These are phyloP conservation scores for Volutella citrinella DNA, from an alignment of 2,329 filamentous ascomycete species.

Conservation along the genomic window DNA sequence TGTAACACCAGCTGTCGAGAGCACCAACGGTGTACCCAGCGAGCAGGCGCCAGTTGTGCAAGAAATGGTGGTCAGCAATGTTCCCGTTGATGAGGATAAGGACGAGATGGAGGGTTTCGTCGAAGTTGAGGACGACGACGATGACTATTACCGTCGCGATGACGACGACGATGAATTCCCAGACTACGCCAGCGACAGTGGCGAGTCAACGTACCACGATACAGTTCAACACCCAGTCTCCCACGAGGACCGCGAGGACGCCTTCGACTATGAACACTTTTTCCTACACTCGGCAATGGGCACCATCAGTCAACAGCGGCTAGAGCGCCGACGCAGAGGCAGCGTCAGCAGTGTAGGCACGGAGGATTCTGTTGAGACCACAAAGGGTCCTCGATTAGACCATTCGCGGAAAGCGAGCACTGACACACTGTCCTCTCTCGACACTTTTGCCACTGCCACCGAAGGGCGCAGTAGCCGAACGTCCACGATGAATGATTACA, in stretches of 20 bases:
- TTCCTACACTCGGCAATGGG: slow-evolving; percentile 92
- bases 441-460: slow-evolving; percentile 56
- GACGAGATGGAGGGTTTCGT: slow-evolving; percentile 12
- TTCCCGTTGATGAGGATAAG: slow-evolving; percentile 3
- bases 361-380: slow-evolving; percentile 60
- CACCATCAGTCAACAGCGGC: slow-evolving; percentile 53
- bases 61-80: too few species aligned
- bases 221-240: slow-evolving; percentile 60
- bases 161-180: slow-evolving; percentile 33
- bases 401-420: slow-evolving; percentile 42
- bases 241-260: slow-evolving; percentile 90
- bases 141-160: slow-evolving; percentile 36
- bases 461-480: slow-evolving; percentile 45
- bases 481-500: slow-evolving; percentile 20
- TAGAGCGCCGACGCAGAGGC: slow-evolving; percentile 21
- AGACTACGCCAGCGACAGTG: slow-evolving; percentile 58
- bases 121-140: slow-evolving; percentile 28
- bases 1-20: background rate
- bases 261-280: slow-evolving; percentile 95
- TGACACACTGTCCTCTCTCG: slow-evolving; percentile 49
- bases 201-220: slow-evolving; percentile 63
- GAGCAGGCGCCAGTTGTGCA: too few species aligned
- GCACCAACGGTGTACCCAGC: background rate
- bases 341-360: slow-evolving; percentile 56
- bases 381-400: slow-evolving; percentile 42